Base-by-base conservation (phyloP, 2,329 filamentous ascomycete species). In the Colletotrichum limetticola region DNA sequence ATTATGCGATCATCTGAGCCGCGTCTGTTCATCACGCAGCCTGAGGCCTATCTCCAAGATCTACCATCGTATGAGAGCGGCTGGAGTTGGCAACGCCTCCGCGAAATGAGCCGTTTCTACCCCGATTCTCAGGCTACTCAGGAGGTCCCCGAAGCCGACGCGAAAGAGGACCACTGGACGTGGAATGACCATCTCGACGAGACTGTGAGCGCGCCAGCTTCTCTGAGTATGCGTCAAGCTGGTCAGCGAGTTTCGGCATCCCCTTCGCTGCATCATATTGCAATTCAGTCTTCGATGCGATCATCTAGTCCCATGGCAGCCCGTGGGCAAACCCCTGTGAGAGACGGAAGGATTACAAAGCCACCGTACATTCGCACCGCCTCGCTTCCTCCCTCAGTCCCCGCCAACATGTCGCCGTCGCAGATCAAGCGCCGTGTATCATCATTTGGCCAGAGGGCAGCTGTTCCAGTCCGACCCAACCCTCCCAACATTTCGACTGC, bases 21-120 rank as follows among this genome's bases (percentile, higher is more conserved):
- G 74, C 88, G 93, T 9, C 87, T 96, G 14, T 96, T 93, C 81
- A 87, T 95, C 71, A 96, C 94, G 1, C 92, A 94, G 71, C 89
- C 91, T 4, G 91, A 93, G 76, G 92, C 92, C 1, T 96, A 96
- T 75, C 83, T 94, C 2, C 94, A 96, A 78, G 89, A 91, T 74
- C 80, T 83, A 16, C 82, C 86, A 37, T 85, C 88, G 5, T 87
- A 88, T 49, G 85, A 88, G 56, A 79, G 84, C 11, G 86, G 86
- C 5, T 95, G 92, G 92, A 91, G 90, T 1, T 96, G 94, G 94
- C 91, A 91, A 76, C 88, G 87, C 58, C 81, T 95, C 11, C 89
- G 91, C 42, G 87, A 91, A 76, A 83, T 95, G 28, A 90, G 88
- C 61, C 86, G 90, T 5, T 84, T 89, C 24, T 88, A 89, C 74